Evolutionary conservation across 192 early-diverging fungal genomes (phyloP).

Genomic region (Coemansia sp.): DNA sequence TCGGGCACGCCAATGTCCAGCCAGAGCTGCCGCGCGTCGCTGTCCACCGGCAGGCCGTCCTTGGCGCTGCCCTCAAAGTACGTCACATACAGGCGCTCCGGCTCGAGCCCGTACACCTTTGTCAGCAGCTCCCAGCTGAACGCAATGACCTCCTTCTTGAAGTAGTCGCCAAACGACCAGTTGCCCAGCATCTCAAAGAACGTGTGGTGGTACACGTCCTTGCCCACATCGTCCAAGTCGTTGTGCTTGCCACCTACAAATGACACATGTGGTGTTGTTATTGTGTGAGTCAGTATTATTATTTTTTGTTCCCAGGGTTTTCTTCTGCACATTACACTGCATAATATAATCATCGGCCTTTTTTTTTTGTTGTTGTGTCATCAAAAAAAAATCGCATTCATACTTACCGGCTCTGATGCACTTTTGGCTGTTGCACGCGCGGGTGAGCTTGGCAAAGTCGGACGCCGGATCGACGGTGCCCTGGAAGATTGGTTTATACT

Average conservation of each 20-base stretch:
- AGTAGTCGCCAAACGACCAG: conserved; percentile 99
- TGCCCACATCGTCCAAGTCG: conserved; percentile 98
- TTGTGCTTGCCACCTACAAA: conserved; percentile 92
- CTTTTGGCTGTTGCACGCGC: conserved; percentile 97
- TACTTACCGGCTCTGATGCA: conserved; percentile 94
- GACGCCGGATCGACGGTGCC: conserved; percentile 94
- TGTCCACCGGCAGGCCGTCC: conserved; percentile 77
- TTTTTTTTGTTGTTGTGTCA: conserved; percentile 3
- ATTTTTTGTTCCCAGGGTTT: neutral
- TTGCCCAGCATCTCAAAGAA: conserved; percentile 99
- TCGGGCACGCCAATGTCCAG: conserved; percentile 82
- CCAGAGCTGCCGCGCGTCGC: conserved; percentile 92
- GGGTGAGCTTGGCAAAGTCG: conserved; percentile 82
- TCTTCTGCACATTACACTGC: neutral
- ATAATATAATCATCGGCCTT: too few relatives aligned
- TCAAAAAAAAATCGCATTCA: neutral
- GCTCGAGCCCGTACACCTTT: conserved; percentile 73
- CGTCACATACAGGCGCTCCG: conserved; percentile 90
- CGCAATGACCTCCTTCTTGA: conserved; percentile 92
- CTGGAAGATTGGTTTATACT: conserved; percentile 97
- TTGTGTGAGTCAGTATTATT: neutral
- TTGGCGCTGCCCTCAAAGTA: conserved; percentile 93
- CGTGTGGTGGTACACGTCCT: conserved; percentile 98
- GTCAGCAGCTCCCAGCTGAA: conserved; percentile 95
- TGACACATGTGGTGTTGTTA: neutral